Base-by-base conservation (phyloP, 768 basidiomycete species). In the Mycena galopus region DNA sequence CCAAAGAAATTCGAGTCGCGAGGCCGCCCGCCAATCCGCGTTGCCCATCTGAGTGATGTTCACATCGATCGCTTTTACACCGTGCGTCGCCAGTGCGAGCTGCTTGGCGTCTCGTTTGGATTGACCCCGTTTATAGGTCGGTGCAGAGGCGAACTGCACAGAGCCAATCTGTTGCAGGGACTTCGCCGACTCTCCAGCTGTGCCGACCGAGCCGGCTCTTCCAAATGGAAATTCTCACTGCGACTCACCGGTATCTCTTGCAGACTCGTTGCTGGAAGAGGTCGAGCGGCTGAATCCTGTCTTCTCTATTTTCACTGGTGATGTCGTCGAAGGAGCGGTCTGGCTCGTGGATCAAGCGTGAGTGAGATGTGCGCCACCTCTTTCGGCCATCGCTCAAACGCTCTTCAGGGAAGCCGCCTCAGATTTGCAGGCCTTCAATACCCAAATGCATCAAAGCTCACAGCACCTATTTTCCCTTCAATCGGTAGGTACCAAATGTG, bases 241-340 rank as follows among this genome's bases (percentile, higher is more conserved):
- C 73, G 85, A 86, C 73, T 77, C 83, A 0, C 84, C 85, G 2
- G 68, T 73, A 0, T 51, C 75, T 0, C 78, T 86, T 1, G 83
- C 84, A 25, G 80, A 82, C 42, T 82, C 82, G 65, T 80, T 86
- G 83, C 73, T 85, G 2, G 72, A 76, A 2, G 84, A 80, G 10
- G 77, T 82, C 12, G 76, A 82, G 32, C 32, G 72, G 50, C 57
- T 76, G 27, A 56, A 73, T n/a, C 75, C 81, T 2, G 16, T 50
- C 12, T 84, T 83, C 67, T 75, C 82, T 0, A 80, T 86, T 5
- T 86, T 85, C 67, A 86, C 85, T 6, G 85, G 85, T 3, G 85
- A 86, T 58, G 72, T 73, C 56, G 67, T 60, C 2, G 67, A 70
- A 79, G 80, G 77, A 23, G 81, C 77, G 7, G 69, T 71, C 1